Conservation (phyloP, 768 basidiomycete species). For the Amanita rimosa region DNA sequence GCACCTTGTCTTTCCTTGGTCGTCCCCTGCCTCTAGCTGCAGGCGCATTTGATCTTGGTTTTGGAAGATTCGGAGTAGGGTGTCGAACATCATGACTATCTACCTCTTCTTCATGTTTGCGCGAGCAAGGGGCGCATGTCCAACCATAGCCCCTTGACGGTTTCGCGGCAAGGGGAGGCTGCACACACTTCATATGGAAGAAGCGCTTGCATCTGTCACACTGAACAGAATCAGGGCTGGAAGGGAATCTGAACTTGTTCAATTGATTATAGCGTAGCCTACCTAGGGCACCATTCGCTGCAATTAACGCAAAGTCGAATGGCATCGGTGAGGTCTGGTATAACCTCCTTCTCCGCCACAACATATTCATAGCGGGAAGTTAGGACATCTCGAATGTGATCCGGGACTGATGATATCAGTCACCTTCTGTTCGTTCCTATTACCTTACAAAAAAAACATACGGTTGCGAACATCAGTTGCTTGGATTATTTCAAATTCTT, state of each 20-base stretch:
- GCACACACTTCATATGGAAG: conserved; percentile 93
- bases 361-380: conserved; percentile 87
- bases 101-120: conserved; percentile 77
- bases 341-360: conserved; percentile 87
- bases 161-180: conserved; percentile 82
- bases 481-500: conserved; percentile 93
- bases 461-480: conserved; percentile 81
- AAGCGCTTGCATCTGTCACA: conserved; percentile 88
- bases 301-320: conserved; percentile 83
- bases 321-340: conserved; percentile 80
- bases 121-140: conserved; percentile 92
- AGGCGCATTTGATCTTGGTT: conserved; percentile 62
- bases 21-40: conserved; percentile 62
- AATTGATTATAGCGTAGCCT: conserved; percentile 17
- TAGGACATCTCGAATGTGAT: conserved; percentile 68
- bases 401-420: conserved; percentile 49
- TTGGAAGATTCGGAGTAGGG: conserved; percentile 31
- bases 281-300: conserved; percentile 83
- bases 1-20: conserved; percentile 63
- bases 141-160: conserved; percentile 95
- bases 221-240: conserved; percentile 73
- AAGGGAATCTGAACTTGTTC: conserved; percentile 3
- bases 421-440: conserved; percentile 11
- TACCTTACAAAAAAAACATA: conserved; percentile 32
- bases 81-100: conserved; percentile 64